Conservation (phyloP, 352 stramenopile genomes). For the Stramenopiles sp. region DNA sequence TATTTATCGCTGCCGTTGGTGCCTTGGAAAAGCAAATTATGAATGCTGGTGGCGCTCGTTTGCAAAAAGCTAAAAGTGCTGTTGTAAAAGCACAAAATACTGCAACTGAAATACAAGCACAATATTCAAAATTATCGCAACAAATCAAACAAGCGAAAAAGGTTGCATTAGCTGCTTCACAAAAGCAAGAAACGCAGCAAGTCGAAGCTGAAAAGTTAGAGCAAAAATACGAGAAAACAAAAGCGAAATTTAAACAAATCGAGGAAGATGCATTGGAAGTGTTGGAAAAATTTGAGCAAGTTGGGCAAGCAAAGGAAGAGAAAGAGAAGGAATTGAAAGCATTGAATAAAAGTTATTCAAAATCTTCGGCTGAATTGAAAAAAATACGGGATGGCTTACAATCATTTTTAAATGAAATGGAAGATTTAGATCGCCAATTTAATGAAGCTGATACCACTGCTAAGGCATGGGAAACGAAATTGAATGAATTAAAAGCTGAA, state of each 20-base stretch:
- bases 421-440: neutral
- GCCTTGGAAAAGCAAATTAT: neutral
- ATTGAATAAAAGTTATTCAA: conserved; percentile 20
- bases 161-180: conserved; percentile 40
- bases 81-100: neutral
- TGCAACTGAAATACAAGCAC: neutral
- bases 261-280: conserved; percentile 73
- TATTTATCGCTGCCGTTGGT: neutral
- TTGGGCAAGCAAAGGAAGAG: conserved; percentile 55
- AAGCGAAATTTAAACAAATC: conserved; percentile 63
- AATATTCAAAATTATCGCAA: neutral
- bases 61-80: neutral
- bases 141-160: conserved; percentile 55
- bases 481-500: conserved; percentile 24
- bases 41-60: neutral
- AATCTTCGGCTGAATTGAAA: neutral
- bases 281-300: conserved; percentile 62
- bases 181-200: conserved; percentile 35
- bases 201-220: conserved; percentile 46
- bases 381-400: neutral
- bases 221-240: conserved; percentile 52
- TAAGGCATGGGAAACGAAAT: neutral
- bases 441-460: neutral
- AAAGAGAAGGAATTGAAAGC: conserved; percentile 50
- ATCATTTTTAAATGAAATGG: neutral